A percentile compares a stretch with the other conserved stretches of the same genome.
Evolutionary conservation across 768 basidiomycete genomes (phyloP).

Genomic region (Amanita subjunquillea): DNA sequence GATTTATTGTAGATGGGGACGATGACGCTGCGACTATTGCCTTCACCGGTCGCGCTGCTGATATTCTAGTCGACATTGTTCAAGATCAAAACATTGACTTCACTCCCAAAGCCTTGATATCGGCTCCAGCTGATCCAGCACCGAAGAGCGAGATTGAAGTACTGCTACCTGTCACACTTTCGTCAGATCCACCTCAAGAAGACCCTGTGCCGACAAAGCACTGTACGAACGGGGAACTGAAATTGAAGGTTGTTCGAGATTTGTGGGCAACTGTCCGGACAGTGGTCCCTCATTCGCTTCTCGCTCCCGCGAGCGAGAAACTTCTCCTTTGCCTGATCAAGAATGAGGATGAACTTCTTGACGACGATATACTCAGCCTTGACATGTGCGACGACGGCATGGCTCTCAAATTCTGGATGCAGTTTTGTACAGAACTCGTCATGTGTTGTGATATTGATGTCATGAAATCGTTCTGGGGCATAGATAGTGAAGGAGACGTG

Average conservation of each 20-base stretch:
- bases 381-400: conserved; percentile 8
- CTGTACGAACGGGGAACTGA: conserved; percentile 31
- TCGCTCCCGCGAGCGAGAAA: conserved; percentile 32
- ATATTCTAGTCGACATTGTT: conserved; percentile 39
- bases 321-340: conserved; percentile 40
- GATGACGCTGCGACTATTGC: conserved; percentile 27
- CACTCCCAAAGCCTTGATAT: conserved; percentile 13
- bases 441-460: conserved; percentile 34
- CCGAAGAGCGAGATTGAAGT: conserved; percentile 4
- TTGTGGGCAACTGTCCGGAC: conserved; percentile 43
- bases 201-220: neutral
- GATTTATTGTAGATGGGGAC: conserved; percentile 24
- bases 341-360: conserved; percentile 34
- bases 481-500: conserved; percentile 11
- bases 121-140: conserved; percentile 8
- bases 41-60: conserved; percentile 29
- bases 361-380: conserved; percentile 17
- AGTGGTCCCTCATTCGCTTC: conserved; percentile 29
- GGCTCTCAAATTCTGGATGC: conserved; percentile 48
- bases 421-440: conserved; percentile 45
- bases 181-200: conserved; percentile 18
- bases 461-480: conserved; percentile 48
- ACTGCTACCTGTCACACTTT: neutral
- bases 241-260: conserved; percentile 45
- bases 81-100: conserved; percentile 36